Base-by-base conservation (phyloP, 2,329 filamentous ascomycete species). In the Celoporthe dispersa region DNA sequence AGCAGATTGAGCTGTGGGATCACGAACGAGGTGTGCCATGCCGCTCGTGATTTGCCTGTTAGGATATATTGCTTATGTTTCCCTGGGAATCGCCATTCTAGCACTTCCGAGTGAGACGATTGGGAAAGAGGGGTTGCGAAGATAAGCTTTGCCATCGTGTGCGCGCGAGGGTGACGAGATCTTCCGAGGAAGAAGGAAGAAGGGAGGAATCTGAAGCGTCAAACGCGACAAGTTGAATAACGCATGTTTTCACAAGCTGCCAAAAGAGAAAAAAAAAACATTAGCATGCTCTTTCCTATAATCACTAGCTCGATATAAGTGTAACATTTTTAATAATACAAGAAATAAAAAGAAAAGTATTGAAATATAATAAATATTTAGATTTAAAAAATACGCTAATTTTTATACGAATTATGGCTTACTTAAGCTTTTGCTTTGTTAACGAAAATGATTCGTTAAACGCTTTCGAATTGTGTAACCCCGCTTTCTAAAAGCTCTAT, bases 1-100 rank as follows among this genome's bases (percentile, higher is more conserved):
- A 85, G 80, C 35, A 85, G 78, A 69, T 85, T 83, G 65, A 86
- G 81, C 71, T 84, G 81, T 1, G 84, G 84, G 65, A 86, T 80
- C 61, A 86, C 77, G 70, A 86, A 86, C 6, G 83, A 85, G 2
- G 84, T 86, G 75, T 85, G 83, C 84, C 84, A 85, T 19, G 84
- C 84, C 8, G 84, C 84, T 19, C 84, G 81, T 9, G 84, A 85
- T 35, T 80, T 80, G 67, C 84, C 84, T 1, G 83, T 84, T 12
- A 86, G 78, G 4, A 82, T 77, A 68, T 79, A 79, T 63, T 83
- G 79, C 65, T 78, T 76, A 71, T 81, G 78, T 0, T 83, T 83
- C 41, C 79, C 80, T 8, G 84, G 83, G 70, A 85, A 82, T 14
- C 76, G 77, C 82, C 82, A 84, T 69, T 84, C 81, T 0, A 85